Base-by-base conservation (phyloP, 495 filamentous ascomycete genomes). In the Penicillium verhagenii region DNA sequence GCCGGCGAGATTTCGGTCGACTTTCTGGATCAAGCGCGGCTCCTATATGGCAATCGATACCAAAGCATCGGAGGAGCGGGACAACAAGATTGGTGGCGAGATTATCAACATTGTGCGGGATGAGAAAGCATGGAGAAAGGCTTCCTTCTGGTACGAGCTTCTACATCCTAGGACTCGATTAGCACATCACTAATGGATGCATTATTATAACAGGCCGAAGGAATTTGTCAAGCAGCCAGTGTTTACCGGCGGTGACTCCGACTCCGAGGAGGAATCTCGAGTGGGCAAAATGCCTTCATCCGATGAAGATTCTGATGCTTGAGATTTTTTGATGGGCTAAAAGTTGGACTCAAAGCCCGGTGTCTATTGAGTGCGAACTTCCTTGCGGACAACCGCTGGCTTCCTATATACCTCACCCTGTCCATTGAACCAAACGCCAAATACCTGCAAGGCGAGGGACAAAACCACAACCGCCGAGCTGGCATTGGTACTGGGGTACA, bases 31-130 rank as follows among this genome's bases (percentile, higher is more conserved):
- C 65, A 89, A 86, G 59, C 85, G 89, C 3, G 88, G 90, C 8
- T 90, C 91, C 0, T 97, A 87, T 69, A 90, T 97, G 20, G 69
- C 97, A 16, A 79, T 97, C 19, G 89, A 97, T 54, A 84, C 85
- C 25, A 76, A 79, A 26, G 76, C 82, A 9, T 79, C 86, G 31
- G 83, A 83, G 24, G 81, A 79, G n/a, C 78, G 86, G 46, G 82
- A 85, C 24, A 93, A 91, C 61, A 92, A 89, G 73, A 79, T 96
- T 8, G 78, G 81, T 44, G 94, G 92, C 14, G 90, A 96, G 71
- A 96, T 98, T 65, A 79, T 95, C 61, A 96, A 96, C 66, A 84
- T 98, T 10, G 91, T 98, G 35, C 75, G 88, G 44, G 89, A 96
- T 65, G 94, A 97, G 74, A 94, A 89, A 74, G 77, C 76, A 29